Evolutionary conservation across 306 rosid genomes (phyloP), one percentile per base, ranked within the genome.

Genomic region (Ziziphus jujuba): DNA sequence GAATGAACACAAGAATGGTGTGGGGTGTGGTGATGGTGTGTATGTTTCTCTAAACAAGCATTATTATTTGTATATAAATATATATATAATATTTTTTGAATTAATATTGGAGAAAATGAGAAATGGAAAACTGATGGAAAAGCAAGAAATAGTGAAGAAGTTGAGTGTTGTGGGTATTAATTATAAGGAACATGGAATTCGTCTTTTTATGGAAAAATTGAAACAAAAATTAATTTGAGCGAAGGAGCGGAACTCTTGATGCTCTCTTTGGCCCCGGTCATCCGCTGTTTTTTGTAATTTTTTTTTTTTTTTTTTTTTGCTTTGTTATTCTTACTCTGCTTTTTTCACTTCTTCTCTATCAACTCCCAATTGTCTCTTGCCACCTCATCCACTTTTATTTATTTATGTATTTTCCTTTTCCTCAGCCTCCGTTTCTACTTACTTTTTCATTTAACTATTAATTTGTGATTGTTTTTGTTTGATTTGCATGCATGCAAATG

Each of bases 181-280:
- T 10, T 52, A 12, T 55, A 56, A 31, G 47, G 5, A 65, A 57
- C 23, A 4, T 11, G 24, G 62, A n/a, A 35, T 11, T 5, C 0
- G 58, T 61, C 52, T 15, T 63, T 44, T 34, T 21, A 56, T 49
- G 72, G 66, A 21, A 72, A 56, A n/a, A n/a, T n/a, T 19, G 0
- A 43, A 6, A 0, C 7, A 2, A 34, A 21, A n/a, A n/a, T n/a
- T n/a, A n/a, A n/a, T n/a, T 10, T 23, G 66, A 66, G 72, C 31
- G 28, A 70, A 58, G 3, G 44, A 70, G 63, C 86, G 78, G 19
- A 19, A 55, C 25, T 75, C 56, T 3, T 56, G 79, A 9, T 25
- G 5, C 25, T 59, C 17, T 48, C 20, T 44, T 72, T 73, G 59
- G 77, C 66, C 76, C 75, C 12, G 22, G 50, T 75, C 80, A 13